Conservation (phyloP, 1,139 yeast species). For the Barnettozyma hawaiiensis region DNA sequence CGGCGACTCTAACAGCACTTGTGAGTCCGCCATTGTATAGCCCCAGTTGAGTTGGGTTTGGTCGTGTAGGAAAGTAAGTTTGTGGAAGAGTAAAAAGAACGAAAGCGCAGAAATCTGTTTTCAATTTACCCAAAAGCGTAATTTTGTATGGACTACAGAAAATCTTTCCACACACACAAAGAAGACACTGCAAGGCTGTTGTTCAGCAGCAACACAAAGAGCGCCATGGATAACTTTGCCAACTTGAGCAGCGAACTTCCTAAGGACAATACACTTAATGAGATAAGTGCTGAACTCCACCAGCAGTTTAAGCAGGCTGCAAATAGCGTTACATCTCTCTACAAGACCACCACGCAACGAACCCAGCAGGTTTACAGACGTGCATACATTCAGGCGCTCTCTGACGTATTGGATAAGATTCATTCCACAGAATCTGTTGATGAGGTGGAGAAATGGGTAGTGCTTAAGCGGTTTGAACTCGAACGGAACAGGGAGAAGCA, state of each 20-base stretch:
- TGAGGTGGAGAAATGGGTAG: constrained; percentile 50
- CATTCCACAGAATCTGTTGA: constrained; percentile 41
- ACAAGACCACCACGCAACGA: constrained; percentile 46
- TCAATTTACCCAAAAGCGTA: constrained; percentile 5
- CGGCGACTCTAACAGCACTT: constrained; percentile 6
- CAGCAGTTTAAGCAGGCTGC: constrained; percentile 60
- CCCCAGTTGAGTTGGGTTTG: too few species aligned
- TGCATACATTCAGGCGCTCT: constrained; percentile 41
- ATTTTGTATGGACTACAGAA: neutral
- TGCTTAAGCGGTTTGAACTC: constrained; percentile 44
- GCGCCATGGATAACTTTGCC: constrained; percentile 46
- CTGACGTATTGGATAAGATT: constrained; percentile 50
- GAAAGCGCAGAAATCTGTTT: constrained; percentile 1
- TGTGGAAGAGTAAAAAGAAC: neutral
- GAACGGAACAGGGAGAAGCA: constrained; percentile 13
- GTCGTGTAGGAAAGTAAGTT: neutral
- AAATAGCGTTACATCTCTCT: constrained; percentile 56
- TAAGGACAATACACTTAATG: constrained; percentile 39
- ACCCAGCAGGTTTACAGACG: constrained; percentile 39
- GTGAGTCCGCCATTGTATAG: neutral
- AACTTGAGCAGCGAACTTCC: constrained; percentile 49
- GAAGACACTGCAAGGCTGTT: too few species aligned
- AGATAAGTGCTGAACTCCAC: constrained; percentile 41
- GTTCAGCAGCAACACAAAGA: neutral
- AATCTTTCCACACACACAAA: neutral